Evolutionary conservation across 768 basidiomycete species (phyloP), one percentile per base, ranked within the genome.

Genomic region (Tulasnella sp.): DNA sequence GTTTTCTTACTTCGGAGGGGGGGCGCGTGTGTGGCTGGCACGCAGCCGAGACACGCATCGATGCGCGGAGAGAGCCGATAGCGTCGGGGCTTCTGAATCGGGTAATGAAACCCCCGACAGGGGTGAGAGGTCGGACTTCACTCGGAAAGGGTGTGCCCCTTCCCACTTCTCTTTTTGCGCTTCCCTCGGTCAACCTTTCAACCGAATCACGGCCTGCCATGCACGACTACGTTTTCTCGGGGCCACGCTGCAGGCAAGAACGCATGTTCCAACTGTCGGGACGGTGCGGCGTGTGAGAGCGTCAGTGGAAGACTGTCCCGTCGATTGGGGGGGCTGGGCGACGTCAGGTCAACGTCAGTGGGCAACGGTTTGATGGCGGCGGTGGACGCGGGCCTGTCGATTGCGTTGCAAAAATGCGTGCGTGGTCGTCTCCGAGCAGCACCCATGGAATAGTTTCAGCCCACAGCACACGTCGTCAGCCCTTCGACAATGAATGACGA

Each of bases 101-200:
- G 64, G 64, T 31, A 69, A 69, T 69, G 28, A 37, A 69, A 69
- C 64, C 64, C 64, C 64, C 64, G 64, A 69, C 64, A 69, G 64
- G 64, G 64, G 64, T 69, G 64, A 69, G 64, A 69, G 31, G 16
- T 31, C 28, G 1, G 64, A 16, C 9, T 69, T 69, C 64, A 69
- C 64, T 34, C 64, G 34, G 31, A 28, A 7, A 69, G 64, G 64
- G 64, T 69, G 34, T 37, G 18, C 18, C 12, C 7, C 11, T n/a
- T n/a, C n/a, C n/a, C n/a, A n/a, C n/a, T 54, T n/a, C 9, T 54
- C 11, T n/a, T n/a, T 14, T 54, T 8, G 3, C 20, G 16, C 5
- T 16, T 7, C 64, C 8, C 31, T 69, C 28, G 64, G 64, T 69
- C 64, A 69, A 69, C 28, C 64, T 31, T 69, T 14, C 34, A 69